A percentile compares a stretch with the other conserved stretches of the same genome.
Evolutionary conservation across 176 grass and related monocot species (phyloP).

Genomic region (Dendrocalamus sinicus): DNA sequence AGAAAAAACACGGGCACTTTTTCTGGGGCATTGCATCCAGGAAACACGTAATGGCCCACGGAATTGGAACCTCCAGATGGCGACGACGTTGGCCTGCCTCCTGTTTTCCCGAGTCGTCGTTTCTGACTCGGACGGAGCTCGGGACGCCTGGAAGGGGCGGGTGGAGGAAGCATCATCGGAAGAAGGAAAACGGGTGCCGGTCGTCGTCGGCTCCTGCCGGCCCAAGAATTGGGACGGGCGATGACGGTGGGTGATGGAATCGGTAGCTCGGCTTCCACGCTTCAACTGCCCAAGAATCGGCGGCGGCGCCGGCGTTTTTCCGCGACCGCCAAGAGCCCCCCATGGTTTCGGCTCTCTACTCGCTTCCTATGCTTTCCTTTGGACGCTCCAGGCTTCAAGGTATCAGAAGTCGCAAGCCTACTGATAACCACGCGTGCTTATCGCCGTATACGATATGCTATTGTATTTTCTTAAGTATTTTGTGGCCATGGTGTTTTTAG

Average conservation of each 20-base stretch:
- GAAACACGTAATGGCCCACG: not conserved
- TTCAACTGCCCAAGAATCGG: not conserved
- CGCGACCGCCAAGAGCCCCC: constrained; percentile 10
- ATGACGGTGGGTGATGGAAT: not conserved
- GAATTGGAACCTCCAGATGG: constrained; percentile 10
- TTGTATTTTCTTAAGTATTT: too few relatives aligned
- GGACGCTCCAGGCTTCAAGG: constrained; percentile 12
- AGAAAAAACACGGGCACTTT: too few relatives aligned
- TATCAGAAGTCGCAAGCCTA: not conserved
- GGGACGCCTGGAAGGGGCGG: not conserved
- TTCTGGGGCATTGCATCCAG: too few relatives aligned
- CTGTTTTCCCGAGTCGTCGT: constrained; percentile 32
- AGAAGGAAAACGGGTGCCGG: not conserved
- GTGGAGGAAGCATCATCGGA: constrained; percentile 25
- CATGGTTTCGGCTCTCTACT: constrained; percentile 25
- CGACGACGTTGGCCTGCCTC: constrained; percentile 25
- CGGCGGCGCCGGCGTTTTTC: constrained; percentile 44
- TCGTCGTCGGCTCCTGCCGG: constrained; percentile 6
- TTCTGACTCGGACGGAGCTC: constrained; percentile 10
- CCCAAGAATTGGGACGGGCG: not conserved
- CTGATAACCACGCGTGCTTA: not conserved
- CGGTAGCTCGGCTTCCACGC: not conserved
- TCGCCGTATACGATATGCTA: not conserved
- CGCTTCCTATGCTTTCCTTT: not conserved
- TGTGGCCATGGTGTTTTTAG: too few relatives aligned